Evolutionary conservation across 805 yeast species (phyloP).

Genomic region (Myxozyma neglecta): DNA sequence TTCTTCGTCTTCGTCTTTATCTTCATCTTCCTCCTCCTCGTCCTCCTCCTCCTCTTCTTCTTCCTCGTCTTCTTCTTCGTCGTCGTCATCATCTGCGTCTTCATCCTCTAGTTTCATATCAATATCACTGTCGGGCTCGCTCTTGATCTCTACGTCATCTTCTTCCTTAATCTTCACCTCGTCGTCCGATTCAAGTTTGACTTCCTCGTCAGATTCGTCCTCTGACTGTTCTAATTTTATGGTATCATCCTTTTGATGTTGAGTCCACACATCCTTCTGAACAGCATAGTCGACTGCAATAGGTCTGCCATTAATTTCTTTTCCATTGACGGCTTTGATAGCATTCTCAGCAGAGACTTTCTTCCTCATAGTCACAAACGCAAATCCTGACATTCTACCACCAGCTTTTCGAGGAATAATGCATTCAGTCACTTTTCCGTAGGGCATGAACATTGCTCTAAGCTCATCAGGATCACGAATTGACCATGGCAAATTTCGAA

Average conservation of each 20-base stretch:
- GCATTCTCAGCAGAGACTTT: constrained; percentile 76
- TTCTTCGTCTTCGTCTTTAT: constrained; percentile 24
- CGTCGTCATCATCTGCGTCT: constrained; percentile 28
- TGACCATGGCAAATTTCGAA: constrained; percentile 96
- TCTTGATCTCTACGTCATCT: constrained; percentile 37
- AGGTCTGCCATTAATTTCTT: constrained; percentile 82
- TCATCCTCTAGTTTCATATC: constrained; percentile 38
- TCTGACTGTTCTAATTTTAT: constrained; percentile 45
- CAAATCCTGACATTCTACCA: constrained; percentile 92
- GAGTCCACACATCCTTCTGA: constrained; percentile 82
- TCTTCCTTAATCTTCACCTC: constrained; percentile 40
- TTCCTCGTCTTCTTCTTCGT: constrained; percentile 25
- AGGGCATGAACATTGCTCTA: constrained; percentile 67
- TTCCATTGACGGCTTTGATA: constrained; percentile 67
- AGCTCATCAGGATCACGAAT: constrained; percentile 74
- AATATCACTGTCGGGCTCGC: constrained; percentile 39
- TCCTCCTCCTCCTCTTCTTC: constrained; percentile 28
- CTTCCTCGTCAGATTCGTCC: constrained; percentile 37
- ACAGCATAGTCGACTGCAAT: constrained; percentile 95
- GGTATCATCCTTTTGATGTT: constrained; percentile 45
- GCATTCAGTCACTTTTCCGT: constrained; percentile 85
- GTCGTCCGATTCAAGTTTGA: constrained; percentile 38
- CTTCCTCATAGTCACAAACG: constrained; percentile 86
- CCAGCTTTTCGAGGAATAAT: constrained; percentile 84
- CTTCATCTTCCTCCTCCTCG: constrained; percentile 9